phyloP scores from a whole-genome alignment of 257 asterid species.

The Penstemon davidsonii region DNA sequence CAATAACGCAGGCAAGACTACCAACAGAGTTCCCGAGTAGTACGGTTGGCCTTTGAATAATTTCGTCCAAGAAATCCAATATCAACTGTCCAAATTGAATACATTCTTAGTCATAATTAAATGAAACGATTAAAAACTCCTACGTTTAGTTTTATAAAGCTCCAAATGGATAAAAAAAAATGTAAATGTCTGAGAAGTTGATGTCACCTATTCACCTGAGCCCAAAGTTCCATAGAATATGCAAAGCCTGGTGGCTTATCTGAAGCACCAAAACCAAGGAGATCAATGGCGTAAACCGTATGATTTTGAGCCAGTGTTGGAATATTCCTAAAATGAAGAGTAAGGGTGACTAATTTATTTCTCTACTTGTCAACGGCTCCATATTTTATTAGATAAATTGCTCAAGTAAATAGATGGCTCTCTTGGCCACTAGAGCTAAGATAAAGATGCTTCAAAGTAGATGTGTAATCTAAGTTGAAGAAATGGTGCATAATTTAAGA shows the following conservation, averaged over 20 bases:
- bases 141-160: not conserved
- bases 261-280: slow-evolving; percentile 94
- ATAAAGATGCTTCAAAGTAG: not conserved
- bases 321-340: slow-evolving; percentile 56
- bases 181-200: not conserved
- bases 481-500: too few relatives aligned
- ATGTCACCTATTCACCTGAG: slow-evolving; percentile 51
- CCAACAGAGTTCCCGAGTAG: slow-evolving; percentile 91
- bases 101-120: slow-evolving; percentile 17
- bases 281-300: slow-evolving; percentile 83
- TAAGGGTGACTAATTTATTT: not conserved
- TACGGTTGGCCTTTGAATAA: slow-evolving; percentile 71
- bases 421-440: slow-evolving; percentile 2
- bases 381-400: not conserved
- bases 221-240: slow-evolving; percentile 82
- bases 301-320: slow-evolving; percentile 55
- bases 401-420: not conserved
- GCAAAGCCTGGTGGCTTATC: slow-evolving; percentile 84
- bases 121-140: slow-evolving; percentile 3
- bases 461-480: too few relatives aligned
- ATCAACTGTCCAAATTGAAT: slow-evolving; percentile 54
- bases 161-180: slow-evolving; percentile 6
- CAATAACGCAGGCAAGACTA: slow-evolving; percentile 94
- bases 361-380: not conserved
- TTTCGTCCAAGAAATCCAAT: slow-evolving; percentile 68